A percentile compares a stretch with the other conserved stretches of the same genome.
Evolutionary conservation across 179 eudicot genomes (phyloP).

Genomic region (Patellifolia procumbens): DNA sequence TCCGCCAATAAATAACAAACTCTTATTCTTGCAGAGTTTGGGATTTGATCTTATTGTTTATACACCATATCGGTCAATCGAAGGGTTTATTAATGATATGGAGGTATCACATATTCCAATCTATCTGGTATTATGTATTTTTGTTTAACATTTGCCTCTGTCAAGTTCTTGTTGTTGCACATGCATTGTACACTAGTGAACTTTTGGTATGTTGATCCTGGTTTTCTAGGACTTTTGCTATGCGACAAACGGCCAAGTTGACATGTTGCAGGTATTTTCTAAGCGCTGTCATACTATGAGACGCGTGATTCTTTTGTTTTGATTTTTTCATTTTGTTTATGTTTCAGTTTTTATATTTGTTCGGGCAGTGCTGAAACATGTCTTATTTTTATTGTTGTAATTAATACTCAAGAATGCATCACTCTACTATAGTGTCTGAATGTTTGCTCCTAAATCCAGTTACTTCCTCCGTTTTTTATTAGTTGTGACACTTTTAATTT

Average conservation of each 20-base stretch:
- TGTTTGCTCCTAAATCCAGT: background rate
- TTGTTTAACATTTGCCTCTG: background rate
- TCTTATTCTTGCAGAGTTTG: slow-evolving; percentile 70
- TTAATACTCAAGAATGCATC: background rate
- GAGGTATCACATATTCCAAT: slow-evolving; percentile 50
- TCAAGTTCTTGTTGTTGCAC: background rate
- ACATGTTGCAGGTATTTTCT: slow-evolving; percentile 56
- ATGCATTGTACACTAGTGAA: slow-evolving; percentile 2
- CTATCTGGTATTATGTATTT: slow-evolving; percentile 7
- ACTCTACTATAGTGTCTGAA: background rate
- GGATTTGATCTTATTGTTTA: slow-evolving; percentile 97
- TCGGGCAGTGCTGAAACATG: background rate
- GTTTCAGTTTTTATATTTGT: background rate
- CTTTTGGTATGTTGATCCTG: slow-evolving; percentile 19
- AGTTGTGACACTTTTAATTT: too few species aligned
- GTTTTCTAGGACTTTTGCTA: slow-evolving; percentile 64
- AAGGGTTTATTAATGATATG: slow-evolving; percentile 78
- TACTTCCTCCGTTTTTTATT: too few species aligned
- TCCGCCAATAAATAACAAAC: too few species aligned
- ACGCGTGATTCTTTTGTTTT: background rate
- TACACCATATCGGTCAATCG: slow-evolving; percentile 85
- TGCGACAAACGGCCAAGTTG: slow-evolving; percentile 55
- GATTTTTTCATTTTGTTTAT: background rate
- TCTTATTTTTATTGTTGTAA: background rate
- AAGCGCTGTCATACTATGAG: background rate